Conservation (phyloP, 75 land plant species). For the Cupressus sempervirens region DNA sequence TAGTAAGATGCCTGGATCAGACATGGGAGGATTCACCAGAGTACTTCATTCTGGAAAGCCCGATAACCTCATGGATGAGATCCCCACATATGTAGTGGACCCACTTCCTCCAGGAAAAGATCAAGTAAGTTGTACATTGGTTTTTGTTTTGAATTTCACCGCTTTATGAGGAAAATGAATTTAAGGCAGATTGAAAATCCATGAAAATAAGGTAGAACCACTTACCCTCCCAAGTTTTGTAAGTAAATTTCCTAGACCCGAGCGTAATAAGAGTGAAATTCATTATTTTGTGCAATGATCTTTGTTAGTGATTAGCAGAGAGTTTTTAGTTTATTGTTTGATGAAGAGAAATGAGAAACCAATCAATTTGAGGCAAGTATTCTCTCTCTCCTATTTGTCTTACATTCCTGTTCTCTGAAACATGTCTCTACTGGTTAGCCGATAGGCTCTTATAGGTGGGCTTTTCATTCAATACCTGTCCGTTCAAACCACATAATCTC, state of each 20-base stretch:
- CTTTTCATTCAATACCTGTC: too few species aligned
- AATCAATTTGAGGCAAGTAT: background rate
- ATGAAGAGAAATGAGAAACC: background rate
- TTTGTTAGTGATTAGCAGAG: background rate
- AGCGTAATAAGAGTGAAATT: background rate
- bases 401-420: background rate
- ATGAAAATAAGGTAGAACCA: background rate
- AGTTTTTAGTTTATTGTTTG: background rate
- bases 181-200: background rate
- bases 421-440: background rate
- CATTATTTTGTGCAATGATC: background rate
- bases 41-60: conserved; percentile 87
- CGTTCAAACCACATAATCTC: too few species aligned
- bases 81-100: conserved; percentile 87
- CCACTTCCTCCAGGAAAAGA: conserved; percentile 84
- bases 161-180: background rate
- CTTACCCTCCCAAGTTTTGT: background rate
- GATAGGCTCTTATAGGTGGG: too few species aligned
- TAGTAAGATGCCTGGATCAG: conserved; percentile 49
- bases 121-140: conserved; percentile 34
- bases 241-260: background rate
- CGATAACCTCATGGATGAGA: conserved; percentile 84
- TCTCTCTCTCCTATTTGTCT: background rate
- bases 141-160: background rate
- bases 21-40: conserved; percentile 98